Percentiles rank a stretch among this genome's conserved stretches.
Evolutionary conservation across 345 rosid genomes (phyloP).

Genomic region (Fremontodendron californicum): DNA sequence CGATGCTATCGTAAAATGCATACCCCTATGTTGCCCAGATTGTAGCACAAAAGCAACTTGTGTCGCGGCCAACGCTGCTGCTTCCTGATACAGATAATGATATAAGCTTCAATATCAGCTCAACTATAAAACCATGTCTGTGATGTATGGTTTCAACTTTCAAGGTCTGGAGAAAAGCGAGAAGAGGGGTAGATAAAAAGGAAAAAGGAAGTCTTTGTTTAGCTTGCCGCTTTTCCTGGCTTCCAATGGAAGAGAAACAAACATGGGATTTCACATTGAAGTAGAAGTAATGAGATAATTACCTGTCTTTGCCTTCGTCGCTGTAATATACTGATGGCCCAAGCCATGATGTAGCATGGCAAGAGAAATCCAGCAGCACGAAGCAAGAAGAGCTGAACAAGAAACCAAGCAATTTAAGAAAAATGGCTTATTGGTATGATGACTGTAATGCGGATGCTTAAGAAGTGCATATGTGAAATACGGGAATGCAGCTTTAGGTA

Average conservation of each 20-base stretch:
- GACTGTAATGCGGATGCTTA: background rate
- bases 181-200: background rate
- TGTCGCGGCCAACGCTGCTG: constrained; percentile 75
- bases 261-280: background rate
- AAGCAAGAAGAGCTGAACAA: constrained; percentile 71
- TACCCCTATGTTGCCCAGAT: constrained; percentile 70
- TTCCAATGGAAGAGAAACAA: constrained; percentile 20
- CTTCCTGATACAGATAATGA: constrained; percentile 54
- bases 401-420: constrained; percentile 12
- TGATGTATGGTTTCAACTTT: background rate
- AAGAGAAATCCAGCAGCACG: constrained; percentile 75
- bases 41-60: constrained; percentile 84
- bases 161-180: background rate
- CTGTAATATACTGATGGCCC: constrained; percentile 91
- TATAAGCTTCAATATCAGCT: constrained; percentile 11
- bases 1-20: constrained; percentile 66
- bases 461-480: background rate
- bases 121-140: background rate
- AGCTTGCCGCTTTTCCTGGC: background rate
- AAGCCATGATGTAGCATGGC: constrained; percentile 98
- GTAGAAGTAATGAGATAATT: constrained; percentile 12
- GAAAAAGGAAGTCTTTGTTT: background rate
- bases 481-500: constrained; percentile 7
- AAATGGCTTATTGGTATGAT: background rate
- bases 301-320: constrained; percentile 93